These are phyloP conservation scores for Nannizziopsis arthrosporioides DNA, from an alignment of 2,329 filamentous ascomycete genomes.

Conservation along the genomic window DNA sequence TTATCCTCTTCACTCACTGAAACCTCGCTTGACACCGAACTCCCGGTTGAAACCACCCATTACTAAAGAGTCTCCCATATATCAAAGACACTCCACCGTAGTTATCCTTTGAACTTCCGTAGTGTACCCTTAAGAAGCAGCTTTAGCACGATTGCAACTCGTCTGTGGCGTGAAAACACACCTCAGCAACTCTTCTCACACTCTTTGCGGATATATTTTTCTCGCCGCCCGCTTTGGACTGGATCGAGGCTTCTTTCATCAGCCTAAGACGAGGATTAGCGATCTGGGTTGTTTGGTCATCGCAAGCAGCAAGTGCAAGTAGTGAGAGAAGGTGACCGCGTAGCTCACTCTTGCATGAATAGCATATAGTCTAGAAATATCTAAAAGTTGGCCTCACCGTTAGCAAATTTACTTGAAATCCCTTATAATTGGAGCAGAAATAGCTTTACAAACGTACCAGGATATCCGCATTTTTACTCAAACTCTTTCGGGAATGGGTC, in stretches of 20 bases:
- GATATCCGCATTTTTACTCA: constrained; percentile 79
- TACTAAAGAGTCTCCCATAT: background rate
- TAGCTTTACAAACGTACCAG: constrained; percentile 44
- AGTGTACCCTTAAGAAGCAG: constrained; percentile 45
- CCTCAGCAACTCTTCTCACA: constrained; percentile 65
- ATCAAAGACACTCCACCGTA: background rate
- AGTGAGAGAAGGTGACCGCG: background rate
- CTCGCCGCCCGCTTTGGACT: constrained; percentile 62
- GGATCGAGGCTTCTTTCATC: constrained; percentile 67
- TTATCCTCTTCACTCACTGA: no score
- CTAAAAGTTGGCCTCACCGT: constrained; percentile 33
- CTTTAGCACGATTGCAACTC: background rate
- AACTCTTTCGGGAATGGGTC: constrained; percentile 65
- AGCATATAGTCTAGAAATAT: constrained; percentile 75
- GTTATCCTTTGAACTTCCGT: constrained; percentile 57
- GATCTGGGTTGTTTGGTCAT: background rate
- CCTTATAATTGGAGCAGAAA: background rate
- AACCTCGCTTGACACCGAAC: background rate
- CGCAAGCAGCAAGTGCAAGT: background rate
- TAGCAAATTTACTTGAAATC: background rate
- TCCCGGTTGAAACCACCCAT: background rate
- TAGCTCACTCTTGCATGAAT: constrained; percentile 56
- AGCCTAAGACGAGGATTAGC: constrained; percentile 40
- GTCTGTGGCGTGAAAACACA: constrained; percentile 30
- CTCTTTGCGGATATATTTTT: constrained; percentile 61